Evolutionary conservation across 2,329 filamentous ascomycete genomes (phyloP).

Genomic region (Mycocentrospora acerina): DNA sequence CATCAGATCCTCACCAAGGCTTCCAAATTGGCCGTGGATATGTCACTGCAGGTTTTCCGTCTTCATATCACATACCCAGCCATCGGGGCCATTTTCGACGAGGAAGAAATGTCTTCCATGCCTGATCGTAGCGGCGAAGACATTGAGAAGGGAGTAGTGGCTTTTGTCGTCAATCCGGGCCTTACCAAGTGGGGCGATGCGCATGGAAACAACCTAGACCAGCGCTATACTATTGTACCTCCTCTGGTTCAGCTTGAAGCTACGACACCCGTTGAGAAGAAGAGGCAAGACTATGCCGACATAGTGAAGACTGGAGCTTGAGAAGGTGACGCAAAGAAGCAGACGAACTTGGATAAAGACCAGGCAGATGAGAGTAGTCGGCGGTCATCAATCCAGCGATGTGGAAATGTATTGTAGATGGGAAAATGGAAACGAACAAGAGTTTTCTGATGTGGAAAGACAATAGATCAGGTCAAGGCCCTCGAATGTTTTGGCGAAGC

Average conservation of each 20-base stretch:
- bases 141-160: constrained; percentile 7
- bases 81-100: constrained; percentile 3
- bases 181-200: constrained; percentile 29
- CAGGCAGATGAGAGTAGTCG: too few species aligned
- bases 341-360: too few species aligned
- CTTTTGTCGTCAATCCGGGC: constrained; percentile 19
- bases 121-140: constrained; percentile 13
- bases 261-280: background rate
- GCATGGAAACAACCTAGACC: constrained; percentile 18
- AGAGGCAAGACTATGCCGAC: too few species aligned
- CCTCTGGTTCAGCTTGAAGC: constrained; percentile 6
- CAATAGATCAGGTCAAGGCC: too few species aligned
- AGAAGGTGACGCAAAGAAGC: background rate
- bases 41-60: constrained; percentile 16
- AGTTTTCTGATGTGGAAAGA: too few species aligned
- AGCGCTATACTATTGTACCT: constrained; percentile 15
- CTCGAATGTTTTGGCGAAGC: too few species aligned
- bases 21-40: constrained; percentile 13
- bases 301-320: too few species aligned
- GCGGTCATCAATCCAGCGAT: too few species aligned
- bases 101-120: constrained; percentile 2
- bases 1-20: constrained; percentile 15
- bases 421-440: too few species aligned
- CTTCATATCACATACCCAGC: constrained; percentile 20
- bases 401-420: too few species aligned